Evolutionary conservation across 1,284 basidiomycete genomes (phyloP).

Genomic region (Ustilago trichophora): DNA sequence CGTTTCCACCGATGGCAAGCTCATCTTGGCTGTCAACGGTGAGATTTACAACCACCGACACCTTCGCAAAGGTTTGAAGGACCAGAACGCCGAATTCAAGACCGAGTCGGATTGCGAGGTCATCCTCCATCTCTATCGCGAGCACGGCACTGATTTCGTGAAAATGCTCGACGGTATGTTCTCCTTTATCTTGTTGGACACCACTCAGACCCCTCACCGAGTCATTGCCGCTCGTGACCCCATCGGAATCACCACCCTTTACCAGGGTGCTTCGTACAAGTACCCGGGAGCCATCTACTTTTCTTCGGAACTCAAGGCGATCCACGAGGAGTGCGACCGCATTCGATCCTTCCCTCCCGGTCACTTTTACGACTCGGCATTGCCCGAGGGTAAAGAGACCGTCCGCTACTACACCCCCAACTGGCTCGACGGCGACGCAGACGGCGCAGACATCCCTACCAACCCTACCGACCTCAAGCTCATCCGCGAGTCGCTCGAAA

Average conservation of each 20-base stretch:
- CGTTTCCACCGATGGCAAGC: constrained; percentile 83
- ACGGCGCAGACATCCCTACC: constrained; percentile 72
- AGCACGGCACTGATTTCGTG: constrained; percentile 67
- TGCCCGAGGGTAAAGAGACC: constrained; percentile 63
- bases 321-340: constrained; percentile 91
- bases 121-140: constrained; percentile 74
- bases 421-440: constrained; percentile 70
- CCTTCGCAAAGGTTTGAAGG: constrained; percentile 75
- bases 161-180: constrained; percentile 93
- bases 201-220: constrained; percentile 85
- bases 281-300: constrained; percentile 88
- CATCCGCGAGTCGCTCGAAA: constrained; percentile 79
- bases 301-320: constrained; percentile 93
- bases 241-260: constrained; percentile 96
- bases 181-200: constrained; percentile 95
- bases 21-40: constrained; percentile 93
- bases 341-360: constrained; percentile 97
- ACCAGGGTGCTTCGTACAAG: constrained; percentile 91
- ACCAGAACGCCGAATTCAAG: constrained; percentile 81
- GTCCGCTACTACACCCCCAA: constrained; percentile 66
- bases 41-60: constrained; percentile 98
- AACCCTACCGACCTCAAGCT: constrained; percentile 75
- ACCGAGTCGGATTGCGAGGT: constrained; percentile 99
- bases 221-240: constrained; percentile 96
- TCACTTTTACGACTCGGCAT: constrained; percentile 73